Evolutionary conservation across 139 green algal species (phyloP), one percentile per base, ranked within the genome.

Genomic region (Haematococcus lacustris): DNA sequence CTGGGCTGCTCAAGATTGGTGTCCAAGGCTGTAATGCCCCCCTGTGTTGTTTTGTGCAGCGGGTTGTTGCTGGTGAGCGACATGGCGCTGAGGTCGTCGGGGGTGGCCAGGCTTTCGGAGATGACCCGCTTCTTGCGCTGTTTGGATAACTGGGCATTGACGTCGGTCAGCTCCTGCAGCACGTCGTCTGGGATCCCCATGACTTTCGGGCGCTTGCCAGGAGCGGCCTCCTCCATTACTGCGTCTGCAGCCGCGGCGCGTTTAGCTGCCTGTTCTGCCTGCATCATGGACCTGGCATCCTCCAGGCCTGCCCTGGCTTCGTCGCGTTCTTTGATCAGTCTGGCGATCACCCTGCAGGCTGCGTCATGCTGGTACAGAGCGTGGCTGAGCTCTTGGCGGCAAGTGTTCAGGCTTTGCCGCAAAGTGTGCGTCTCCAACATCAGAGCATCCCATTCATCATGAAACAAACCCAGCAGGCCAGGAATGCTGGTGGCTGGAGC

Each of bases 341-440:
- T 72, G 0, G 92, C 92, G 64, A 98, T 97, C 23, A 97, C 92
- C 25, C 93, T 85, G 0, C 61, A 72, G 3, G 93, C 94, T 0
- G 95, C 95, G 71, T 99, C 95, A 40, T 98, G 92, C 89, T 97
- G 89, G 80, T 98, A 98, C 40, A 98, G 85, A 7, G 94, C 86
- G 60, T 97, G 88, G 30, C 64, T 85, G 40, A 99, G 86, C 88
- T 99, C 95, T 71, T 93, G 92, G 43, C 83, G 88, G 39, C 78
- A 80, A 0, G 79, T 88, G 73, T 93, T 77, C 2, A 98, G 87
- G 47, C 83, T 73, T 60, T 93, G 76, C 28, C 91, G 80, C 73
- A 97, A 83, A 33, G 77, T 79, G 84, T 96, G 88, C 17, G 82
- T 79, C 75, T 97, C 92, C 74, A 99, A 78, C 91, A 97, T 94